Base-by-base conservation (phyloP, 1,139 yeast genomes). In the Blastobotrys niveus region DNA sequence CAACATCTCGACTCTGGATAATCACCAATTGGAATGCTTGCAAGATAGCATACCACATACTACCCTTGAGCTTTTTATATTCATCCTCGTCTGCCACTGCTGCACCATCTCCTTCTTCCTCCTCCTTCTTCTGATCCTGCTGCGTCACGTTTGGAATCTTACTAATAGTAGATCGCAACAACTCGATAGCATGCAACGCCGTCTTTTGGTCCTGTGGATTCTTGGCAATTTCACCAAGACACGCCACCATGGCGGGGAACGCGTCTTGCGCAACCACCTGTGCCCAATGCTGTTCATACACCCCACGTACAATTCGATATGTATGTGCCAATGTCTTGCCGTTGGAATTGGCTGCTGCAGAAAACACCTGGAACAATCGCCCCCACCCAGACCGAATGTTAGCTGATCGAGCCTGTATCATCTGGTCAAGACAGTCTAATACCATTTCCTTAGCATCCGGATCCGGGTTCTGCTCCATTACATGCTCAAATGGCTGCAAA, bases 311-410 rank as follows among this genome's bases (percentile, higher is more conserved):
- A 21, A 41, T 34, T 18, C 17, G 19, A 30, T 29, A 41, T 5
- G 44, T 35, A 18, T 30, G 39, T n/a, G 24, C 27, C 22, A 41
- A 25, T 4, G 22, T 3, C 19, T 17, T 21, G 29, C 2, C 5
- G 15, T 19, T 15, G 31, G 38, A 5, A 30, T 22, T 1, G 30
- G 34, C n/a, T 2, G 85, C 85, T 22, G 74, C 77, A 0, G 79
- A 71, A 54, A 89, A 77, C 1, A 88, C 87, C 20, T 80, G 82
- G 58, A 91, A 80, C 49, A 93, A 82, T 0, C 97, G 81, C 50
- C 78, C 79, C 99, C 99, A 93, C 34, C 99, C 99, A 26, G 97
- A 88, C 61, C 79, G 82, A 49, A 93, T 85, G 49, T 77, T 76
- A 5, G 66, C 68, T 5, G 91, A 79, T 58, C 89, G 82, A 14